Evolutionary conservation across 163 green algal genomes (phyloP), one percentile per base, ranked within the genome.

Genomic region (Chlamydomonas reinhardtii): DNA sequence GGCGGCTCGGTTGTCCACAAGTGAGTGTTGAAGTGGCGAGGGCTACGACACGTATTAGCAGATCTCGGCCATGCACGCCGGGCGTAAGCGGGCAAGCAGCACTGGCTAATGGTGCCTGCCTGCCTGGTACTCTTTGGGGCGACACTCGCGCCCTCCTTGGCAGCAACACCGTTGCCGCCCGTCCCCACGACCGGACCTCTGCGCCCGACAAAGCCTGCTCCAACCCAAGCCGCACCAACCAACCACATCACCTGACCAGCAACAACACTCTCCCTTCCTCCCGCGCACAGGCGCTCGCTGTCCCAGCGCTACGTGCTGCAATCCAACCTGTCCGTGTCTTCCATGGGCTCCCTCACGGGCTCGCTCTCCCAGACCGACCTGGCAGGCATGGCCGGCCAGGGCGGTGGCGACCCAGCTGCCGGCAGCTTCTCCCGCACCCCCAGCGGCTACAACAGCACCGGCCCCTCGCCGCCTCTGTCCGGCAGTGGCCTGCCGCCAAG

Each of bases 281-380:
- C 22, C 68, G 34, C 31, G 0, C 68, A n/a, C n/a, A 86, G 80
- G 70, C 80, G 80, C 4, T 73, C 70, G 27, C 61, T 87, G 34
- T 81, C 82, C 15, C 82, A 88, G 48, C 86, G 86, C 25, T 90
- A 90, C 66, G 86, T 84, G 9, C n/a, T 90, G 8, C 86, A 90
- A 32, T 72, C 22, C 37, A 88, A 90, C 68, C 74, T 90, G 25
- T 88, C 80, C n/a, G 70, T 90, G 14, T 79, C 52, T 5, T 82
- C 69, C n/a, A 56, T 76, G 48, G 66, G 20, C 4, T 84, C 74
- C 2, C 34, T 88, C 37, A 56, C 22, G 11, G 79, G 80, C 32
- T 86, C 80, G 4, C 15, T 77, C 22, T 85, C 79, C 2, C 80
- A 86, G 22, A 64, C 59, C 20, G 71, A 87, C 59, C 71, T 87